These are phyloP conservation scores for Starmerella tilneyi DNA, from an alignment of 805 yeast species.

Conservation along the genomic window DNA sequence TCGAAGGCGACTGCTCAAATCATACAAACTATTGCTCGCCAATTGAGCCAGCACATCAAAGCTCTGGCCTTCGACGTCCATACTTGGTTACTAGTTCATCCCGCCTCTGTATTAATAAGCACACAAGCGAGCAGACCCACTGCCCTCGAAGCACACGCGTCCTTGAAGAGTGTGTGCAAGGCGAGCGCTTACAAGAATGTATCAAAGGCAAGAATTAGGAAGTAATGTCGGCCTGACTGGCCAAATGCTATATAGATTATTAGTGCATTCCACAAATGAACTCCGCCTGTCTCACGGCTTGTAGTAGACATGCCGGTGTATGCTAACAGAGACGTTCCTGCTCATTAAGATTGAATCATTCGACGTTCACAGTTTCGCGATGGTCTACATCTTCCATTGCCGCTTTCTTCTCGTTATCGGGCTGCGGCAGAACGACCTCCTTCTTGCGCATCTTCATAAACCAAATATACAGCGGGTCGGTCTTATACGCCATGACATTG, in stretches of 20 bases:
- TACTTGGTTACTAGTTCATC: not conserved
- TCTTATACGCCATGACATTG: constrained; percentile 24
- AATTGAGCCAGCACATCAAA: constrained; percentile 13
- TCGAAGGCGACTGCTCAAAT: constrained; percentile 21
- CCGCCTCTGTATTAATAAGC: not conserved
- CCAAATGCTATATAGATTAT: too few relatives aligned
- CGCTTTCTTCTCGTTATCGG: constrained; percentile 7
- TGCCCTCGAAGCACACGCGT: too few relatives aligned
- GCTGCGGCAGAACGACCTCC: constrained; percentile 16
- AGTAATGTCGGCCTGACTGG: too few relatives aligned
- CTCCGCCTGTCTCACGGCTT: too few relatives aligned
- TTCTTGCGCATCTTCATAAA: constrained; percentile 15
- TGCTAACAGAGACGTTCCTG: too few relatives aligned
- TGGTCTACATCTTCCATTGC: constrained; percentile 6
- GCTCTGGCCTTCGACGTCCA: constrained; percentile 23
- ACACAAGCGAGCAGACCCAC: too few relatives aligned
- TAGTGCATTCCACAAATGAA: too few relatives aligned
- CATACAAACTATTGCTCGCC: constrained; percentile 23
- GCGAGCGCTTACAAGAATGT: too few relatives aligned
- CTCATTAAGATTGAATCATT: too few relatives aligned
- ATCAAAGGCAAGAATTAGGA: too few relatives aligned
- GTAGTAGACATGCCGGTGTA: too few relatives aligned
- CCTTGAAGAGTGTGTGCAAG: too few relatives aligned
- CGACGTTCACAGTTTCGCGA: constrained; percentile 5
- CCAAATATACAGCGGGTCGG: constrained; percentile 18